Base-by-base conservation (phyloP, 306 rosid genomes). In the Sechiopsis laciniata region DNA sequence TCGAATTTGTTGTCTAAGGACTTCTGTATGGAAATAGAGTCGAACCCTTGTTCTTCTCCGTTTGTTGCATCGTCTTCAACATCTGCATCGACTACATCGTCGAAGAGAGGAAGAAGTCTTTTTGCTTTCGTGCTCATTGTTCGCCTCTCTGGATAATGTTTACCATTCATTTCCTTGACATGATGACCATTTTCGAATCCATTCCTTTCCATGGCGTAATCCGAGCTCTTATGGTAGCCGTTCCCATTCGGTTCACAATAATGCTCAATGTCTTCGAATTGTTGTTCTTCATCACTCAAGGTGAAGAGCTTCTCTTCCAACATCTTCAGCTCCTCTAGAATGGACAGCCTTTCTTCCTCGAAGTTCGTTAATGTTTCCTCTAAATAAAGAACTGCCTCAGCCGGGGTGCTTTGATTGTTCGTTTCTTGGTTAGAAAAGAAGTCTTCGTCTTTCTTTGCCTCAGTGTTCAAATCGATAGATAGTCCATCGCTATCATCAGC, bases 341-440 rank as follows among this genome's bases (percentile, higher is more conserved):
- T 93, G 68, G 88, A 87, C 37, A 87, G 51, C 81, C 96, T 90
- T 78, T 93, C 97, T 81, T 93, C 97, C 87, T 93, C 98, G 74
- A 93, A 93, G 82, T 71, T 82, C 42, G 85, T 78, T 81, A 93
- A 70, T 58, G 98, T 90, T 70, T 88, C 96, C 74, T 89, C 92
- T 83, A 95, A 76, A 78, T 83, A 88, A 0, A 85, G 32, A 51
- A 88, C 97, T 6, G 90, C 95, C 74, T 91, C 92, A 0, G 76
- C 84, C 0, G 99, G 97, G 1, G 97, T 95, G 89, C 89, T 86
- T 74, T 87, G 91, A 70, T 76, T 86, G 83, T 79, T 79, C 52
- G 75, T 53, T 74, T 88, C 89, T 78, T 88, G 85, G n/a, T 81
- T 82, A n/a, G 80, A 79, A 1, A 75, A 19, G 40, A 83, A 78